Evolutionary conservation across 2,329 filamentous ascomycete genomes (phyloP).

Genomic region (Neurospora sp.): DNA sequence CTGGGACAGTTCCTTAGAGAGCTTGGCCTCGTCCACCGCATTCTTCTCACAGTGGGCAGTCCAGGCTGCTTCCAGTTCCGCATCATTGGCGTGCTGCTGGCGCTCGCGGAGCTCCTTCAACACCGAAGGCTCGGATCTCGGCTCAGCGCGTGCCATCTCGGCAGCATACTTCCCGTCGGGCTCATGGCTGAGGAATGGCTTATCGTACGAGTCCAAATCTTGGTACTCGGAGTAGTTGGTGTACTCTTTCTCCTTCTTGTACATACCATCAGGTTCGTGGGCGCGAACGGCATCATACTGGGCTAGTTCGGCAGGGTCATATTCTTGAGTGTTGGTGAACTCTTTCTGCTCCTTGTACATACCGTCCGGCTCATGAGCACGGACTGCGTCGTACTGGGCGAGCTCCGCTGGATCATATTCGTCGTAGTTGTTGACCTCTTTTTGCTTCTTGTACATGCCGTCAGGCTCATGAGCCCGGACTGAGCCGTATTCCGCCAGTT

Average conservation of each 20-base stretch:
- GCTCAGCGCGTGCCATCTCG: slow-evolving; percentile 14
- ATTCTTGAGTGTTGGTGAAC: neutral
- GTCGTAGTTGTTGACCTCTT: neutral
- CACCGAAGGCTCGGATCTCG: slow-evolving; percentile 8
- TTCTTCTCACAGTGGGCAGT: slow-evolving; percentile 2
- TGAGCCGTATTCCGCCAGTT: slow-evolving; percentile 9
- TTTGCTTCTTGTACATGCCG: slow-evolving; percentile 9
- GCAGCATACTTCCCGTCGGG: slow-evolving; percentile 30
- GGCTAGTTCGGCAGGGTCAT: slow-evolving; percentile 8
- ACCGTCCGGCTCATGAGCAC: slow-evolving; percentile 8
- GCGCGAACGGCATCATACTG: slow-evolving; percentile 26
- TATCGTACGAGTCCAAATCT: neutral
- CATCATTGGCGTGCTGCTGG: slow-evolving; percentile 15
- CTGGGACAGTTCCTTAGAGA: slow-evolving; percentile 1
- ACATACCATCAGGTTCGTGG: slow-evolving; percentile 14
- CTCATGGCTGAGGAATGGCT: slow-evolving; percentile 20
- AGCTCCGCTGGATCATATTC: slow-evolving; percentile 7
- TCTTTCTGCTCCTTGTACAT: slow-evolving; percentile 4
- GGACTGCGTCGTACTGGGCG: slow-evolving; percentile 11
- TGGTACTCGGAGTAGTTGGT: neutral
- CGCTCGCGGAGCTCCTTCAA: slow-evolving; percentile 5
- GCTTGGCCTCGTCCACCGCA: neutral
- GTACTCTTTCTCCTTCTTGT: slow-evolving; percentile 2
- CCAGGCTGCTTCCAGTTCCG: slow-evolving; percentile 12
- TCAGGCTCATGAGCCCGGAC: slow-evolving; percentile 12